Conservation (phyloP, 2,329 filamentous ascomycete genomes). For the Diaporthe humulicola region DNA sequence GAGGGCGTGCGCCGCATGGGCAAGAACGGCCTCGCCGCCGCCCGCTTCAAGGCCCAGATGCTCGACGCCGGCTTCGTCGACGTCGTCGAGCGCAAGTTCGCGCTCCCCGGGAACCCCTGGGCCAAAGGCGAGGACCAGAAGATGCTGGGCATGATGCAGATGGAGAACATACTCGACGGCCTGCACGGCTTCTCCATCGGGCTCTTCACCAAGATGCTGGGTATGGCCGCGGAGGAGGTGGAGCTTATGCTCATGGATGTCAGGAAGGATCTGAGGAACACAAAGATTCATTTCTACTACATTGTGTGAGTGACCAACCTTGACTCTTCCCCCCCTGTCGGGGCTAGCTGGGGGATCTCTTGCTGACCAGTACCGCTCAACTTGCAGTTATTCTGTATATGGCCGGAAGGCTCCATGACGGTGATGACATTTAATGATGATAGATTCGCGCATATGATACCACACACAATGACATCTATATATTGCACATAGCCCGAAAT, state of each 20-base stretch:
- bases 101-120: conserved; percentile 53
- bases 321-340: too few species aligned
- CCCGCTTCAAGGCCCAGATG: conserved; percentile 42
- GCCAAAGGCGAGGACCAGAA: conserved; percentile 52
- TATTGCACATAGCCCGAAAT: conserved; percentile 17
- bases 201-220: conserved; percentile 49
- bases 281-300: conserved; percentile 50
- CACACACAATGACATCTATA: background rate
- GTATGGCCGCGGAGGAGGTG: conserved; percentile 49
- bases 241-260: conserved; percentile 50
- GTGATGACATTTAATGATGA: conserved; percentile 7
- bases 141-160: conserved; percentile 51
- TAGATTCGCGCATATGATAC: conserved; percentile 31
- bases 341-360: too few species aligned
- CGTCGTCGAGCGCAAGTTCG: conserved; percentile 47
- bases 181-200: conserved; percentile 49
- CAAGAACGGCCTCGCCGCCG: conserved; percentile 30
- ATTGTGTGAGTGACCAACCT: conserved; percentile 44
- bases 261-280: conserved; percentile 47
- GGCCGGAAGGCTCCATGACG: conserved; percentile 34
- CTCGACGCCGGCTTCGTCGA: conserved; percentile 49
- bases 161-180: conserved; percentile 51
- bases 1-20: conserved; percentile 39
- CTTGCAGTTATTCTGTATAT: conserved; percentile 36
- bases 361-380: background rate